A percentile compares a stretch with the other conserved stretches of the same genome.
phyloP scores from a whole-genome alignment of 345 rosid genomes.

The Populus euphratica region DNA sequence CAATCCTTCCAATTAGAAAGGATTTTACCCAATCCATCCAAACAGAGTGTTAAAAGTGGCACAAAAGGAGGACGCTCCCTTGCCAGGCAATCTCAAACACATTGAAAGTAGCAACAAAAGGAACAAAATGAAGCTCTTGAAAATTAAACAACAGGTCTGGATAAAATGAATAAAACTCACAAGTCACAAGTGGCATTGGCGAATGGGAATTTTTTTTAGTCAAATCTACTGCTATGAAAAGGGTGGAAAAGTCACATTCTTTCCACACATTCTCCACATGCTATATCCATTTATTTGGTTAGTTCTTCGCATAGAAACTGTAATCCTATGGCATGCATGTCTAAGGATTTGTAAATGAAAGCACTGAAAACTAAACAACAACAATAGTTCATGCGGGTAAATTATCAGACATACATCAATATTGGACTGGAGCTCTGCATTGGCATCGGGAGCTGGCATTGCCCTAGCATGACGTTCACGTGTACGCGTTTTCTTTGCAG shows the following conservation, averaged over 20 bases:
- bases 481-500: conserved; percentile 57
- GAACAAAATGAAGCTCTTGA: neutral
- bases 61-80: neutral
- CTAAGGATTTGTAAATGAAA: neutral
- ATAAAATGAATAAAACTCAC: neutral
- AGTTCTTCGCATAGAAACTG: neutral
- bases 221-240: neutral
- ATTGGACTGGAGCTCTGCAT: conserved; percentile 89
- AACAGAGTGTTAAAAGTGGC: neutral
- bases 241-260: no score
- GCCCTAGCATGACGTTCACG: conserved; percentile 72
- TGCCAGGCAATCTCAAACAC: neutral
- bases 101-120: neutral
- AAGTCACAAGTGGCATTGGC: neutral
- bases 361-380: neutral
- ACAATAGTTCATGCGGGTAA: neutral
- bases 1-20: neutral
- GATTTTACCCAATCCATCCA: neutral
- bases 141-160: neutral
- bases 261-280: neutral
- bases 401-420: conserved; percentile 58
- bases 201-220: neutral
- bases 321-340: neutral
- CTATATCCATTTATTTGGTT: neutral
- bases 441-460: conserved; percentile 81